phyloP scores from a whole-genome alignment of 2,329 filamentous ascomycete species.

The Monosporascus sp. region DNA sequence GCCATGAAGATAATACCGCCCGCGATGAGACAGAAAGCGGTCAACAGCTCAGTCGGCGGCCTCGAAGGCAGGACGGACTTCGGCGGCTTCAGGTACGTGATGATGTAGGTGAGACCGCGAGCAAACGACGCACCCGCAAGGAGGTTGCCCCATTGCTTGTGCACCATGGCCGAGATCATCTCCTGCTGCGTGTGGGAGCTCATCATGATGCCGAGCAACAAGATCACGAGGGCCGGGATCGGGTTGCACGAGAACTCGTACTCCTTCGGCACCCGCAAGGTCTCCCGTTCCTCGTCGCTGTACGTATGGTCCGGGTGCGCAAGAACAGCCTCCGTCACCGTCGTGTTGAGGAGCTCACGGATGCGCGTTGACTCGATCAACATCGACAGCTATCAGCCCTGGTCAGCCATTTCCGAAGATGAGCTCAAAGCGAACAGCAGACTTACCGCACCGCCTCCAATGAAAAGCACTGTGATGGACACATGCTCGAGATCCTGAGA shows the following conservation, averaged over 20 bases:
- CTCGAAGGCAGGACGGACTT: slow-evolving; percentile 74
- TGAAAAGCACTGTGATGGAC: slow-evolving; percentile 88
- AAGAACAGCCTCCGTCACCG: slow-evolving; percentile 32
- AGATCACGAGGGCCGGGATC: slow-evolving; percentile 78
- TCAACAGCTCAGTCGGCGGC: slow-evolving; percentile 84
- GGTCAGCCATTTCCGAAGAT: slow-evolving; percentile 4
- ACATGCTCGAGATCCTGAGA: slow-evolving; percentile 83
- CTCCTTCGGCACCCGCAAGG: slow-evolving; percentile 54
- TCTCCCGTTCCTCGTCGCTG: slow-evolving; percentile 40
- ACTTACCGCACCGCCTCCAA: slow-evolving; percentile 80
- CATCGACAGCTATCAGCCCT: slow-evolving; percentile 45
- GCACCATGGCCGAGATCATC: slow-evolving; percentile 85
- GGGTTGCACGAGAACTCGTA: slow-evolving; percentile 81
- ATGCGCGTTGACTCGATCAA: slow-evolving; percentile 71
- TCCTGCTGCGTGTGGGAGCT: slow-evolving; percentile 79
- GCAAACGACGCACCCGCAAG: slow-evolving; percentile 76
- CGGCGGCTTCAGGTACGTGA: slow-evolving; percentile 75
- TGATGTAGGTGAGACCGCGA: slow-evolving; percentile 71
- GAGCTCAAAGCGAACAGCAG: not conserved
- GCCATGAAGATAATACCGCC: slow-evolving; percentile 92
- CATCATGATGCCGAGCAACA: slow-evolving; percentile 92
- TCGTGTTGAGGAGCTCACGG: slow-evolving; percentile 59
- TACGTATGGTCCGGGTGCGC: slow-evolving; percentile 26
- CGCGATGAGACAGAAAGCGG: slow-evolving; percentile 78
- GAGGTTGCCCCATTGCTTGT: slow-evolving; percentile 88